phyloP scores from a whole-genome alignment of 768 basidiomycete genomes.

The Pulveroboletus frians region DNA sequence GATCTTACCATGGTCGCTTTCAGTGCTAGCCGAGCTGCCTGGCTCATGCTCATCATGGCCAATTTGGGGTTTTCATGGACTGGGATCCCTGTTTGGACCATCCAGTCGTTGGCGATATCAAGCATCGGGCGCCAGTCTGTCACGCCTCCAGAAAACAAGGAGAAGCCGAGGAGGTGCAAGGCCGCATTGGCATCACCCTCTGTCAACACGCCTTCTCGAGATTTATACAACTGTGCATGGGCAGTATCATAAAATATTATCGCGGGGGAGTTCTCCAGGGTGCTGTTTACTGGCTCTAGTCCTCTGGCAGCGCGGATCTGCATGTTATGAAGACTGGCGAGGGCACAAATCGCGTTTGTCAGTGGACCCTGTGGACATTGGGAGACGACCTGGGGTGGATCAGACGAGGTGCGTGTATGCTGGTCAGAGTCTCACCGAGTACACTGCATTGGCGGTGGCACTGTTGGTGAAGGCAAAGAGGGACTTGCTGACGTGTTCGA shows the following conservation, averaged over 20 bases:
- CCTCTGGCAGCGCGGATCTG: conserved; percentile 58
- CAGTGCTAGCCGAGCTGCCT: conserved; percentile 52
- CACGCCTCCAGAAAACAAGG: conserved; percentile 61
- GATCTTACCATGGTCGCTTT: conserved; percentile 68
- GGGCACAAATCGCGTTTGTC: conserved; percentile 69
- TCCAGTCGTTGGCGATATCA: conserved; percentile 71
- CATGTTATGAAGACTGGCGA: conserved; percentile 65
- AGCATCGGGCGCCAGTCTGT: conserved; percentile 70
- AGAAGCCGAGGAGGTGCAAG: conserved; percentile 69
- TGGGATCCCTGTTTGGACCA: conserved; percentile 59
- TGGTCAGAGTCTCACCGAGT: conserved; percentile 44
- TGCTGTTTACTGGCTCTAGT: conserved; percentile 48
- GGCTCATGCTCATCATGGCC: conserved; percentile 50
- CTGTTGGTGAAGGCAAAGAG: conserved; percentile 65
- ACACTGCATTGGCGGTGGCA: conserved; percentile 57
- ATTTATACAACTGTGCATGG: conserved; percentile 56
- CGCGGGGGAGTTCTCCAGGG: conserved; percentile 52
- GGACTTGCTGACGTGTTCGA: conserved; percentile 61
- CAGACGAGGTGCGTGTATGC: not conserved
- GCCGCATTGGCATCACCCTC: conserved; percentile 76
- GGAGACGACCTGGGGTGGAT: conserved; percentile 39
- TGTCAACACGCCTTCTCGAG: conserved; percentile 47
- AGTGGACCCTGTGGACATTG: conserved; percentile 67
- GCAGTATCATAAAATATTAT: conserved; percentile 67
- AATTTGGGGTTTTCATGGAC: conserved; percentile 60